Conservation (phyloP, 768 basidiomycete genomes). For the Arthromyces matolae region DNA sequence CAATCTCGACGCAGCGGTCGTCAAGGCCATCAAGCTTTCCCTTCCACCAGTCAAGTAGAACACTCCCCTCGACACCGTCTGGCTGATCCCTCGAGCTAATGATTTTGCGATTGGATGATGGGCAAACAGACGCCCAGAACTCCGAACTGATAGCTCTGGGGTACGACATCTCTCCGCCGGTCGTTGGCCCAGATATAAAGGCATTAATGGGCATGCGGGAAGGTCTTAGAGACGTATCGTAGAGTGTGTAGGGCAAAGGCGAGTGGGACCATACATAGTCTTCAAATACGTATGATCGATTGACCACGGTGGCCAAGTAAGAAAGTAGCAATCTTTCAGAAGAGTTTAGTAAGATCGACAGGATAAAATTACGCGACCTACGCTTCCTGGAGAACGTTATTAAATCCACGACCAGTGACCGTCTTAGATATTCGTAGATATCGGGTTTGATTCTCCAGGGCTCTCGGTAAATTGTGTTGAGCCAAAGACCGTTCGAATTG, state of each 20-base stretch:
- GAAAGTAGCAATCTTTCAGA: slow-evolving; percentile 41
- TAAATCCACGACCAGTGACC: slow-evolving; percentile 55
- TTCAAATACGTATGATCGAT: slow-evolving; percentile 57
- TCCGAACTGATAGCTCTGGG: slow-evolving; percentile 41
- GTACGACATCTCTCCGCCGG: slow-evolving; percentile 39
- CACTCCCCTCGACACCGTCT: slow-evolving; percentile 33
- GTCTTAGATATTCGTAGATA: slow-evolving; percentile 50
- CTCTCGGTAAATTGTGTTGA: slow-evolving; percentile 16
- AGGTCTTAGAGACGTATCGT: slow-evolving; percentile 48
- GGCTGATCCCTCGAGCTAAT: slow-evolving; percentile 33
- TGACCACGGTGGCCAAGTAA: slow-evolving; percentile 46
- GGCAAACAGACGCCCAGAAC: slow-evolving; percentile 47
- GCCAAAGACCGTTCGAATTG: slow-evolving; percentile 13
- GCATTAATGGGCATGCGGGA: slow-evolving; percentile 53
- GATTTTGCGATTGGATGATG: slow-evolving; percentile 26
- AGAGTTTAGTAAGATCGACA: not conserved
- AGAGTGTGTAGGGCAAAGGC: slow-evolving; percentile 48
- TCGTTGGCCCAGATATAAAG: slow-evolving; percentile 50
- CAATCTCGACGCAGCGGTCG: slow-evolving; percentile 41
- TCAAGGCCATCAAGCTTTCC: slow-evolving; percentile 28
- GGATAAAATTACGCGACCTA: slow-evolving; percentile 17
- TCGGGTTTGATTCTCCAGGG: slow-evolving; percentile 10
- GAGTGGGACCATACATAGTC: slow-evolving; percentile 57
- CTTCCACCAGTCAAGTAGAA: slow-evolving; percentile 48
- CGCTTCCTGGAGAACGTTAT: slow-evolving; percentile 60